Percentiles rank a stretch among this genome's conserved stretches.
Conservation (phyloP, 2,329 filamentous ascomycete species). For the Claviceps lovelessii region DNA sequence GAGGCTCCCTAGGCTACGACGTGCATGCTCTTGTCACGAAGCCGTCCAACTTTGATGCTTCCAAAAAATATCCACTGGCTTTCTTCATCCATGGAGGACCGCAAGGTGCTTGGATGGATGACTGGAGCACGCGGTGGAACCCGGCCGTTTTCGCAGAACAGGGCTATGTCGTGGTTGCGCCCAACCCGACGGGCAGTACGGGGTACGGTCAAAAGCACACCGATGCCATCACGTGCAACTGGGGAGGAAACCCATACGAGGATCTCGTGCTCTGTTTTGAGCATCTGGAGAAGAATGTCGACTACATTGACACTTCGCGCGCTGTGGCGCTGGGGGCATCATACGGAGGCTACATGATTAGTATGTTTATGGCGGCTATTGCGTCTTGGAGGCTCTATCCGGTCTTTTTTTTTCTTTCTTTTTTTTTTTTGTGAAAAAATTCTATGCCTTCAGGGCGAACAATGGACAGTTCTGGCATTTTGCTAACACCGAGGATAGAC, state of each 20-base stretch:
- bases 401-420: not conserved
- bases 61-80: conserved; percentile 63
- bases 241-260: conserved; percentile 73
- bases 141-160: conserved; percentile 75
- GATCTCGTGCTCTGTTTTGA: conserved; percentile 71
- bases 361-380: conserved; percentile 22
- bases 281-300: conserved; percentile 50
- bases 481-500: conserved; percentile 28
- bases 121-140: conserved; percentile 77
- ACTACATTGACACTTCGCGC: conserved; percentile 52
- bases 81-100: conserved; percentile 76
- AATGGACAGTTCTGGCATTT: conserved; percentile 13
- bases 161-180: conserved; percentile 68
- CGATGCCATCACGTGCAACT: conserved; percentile 63
- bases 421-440: not conserved
- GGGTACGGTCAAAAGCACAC: conserved; percentile 68
- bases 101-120: conserved; percentile 60
- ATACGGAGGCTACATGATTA: conserved; percentile 66
- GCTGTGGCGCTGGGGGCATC: conserved; percentile 63
- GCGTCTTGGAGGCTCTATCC: not conserved
- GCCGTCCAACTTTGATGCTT: conserved; percentile 51
- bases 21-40: conserved; percentile 57
- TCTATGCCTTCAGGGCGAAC: not conserved
- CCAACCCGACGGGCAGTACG: conserved; percentile 73
- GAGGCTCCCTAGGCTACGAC: conserved; percentile 46